phyloP scores from a whole-genome alignment of 108 stramenopile species.

The Schizochytrium sp. region DNA sequence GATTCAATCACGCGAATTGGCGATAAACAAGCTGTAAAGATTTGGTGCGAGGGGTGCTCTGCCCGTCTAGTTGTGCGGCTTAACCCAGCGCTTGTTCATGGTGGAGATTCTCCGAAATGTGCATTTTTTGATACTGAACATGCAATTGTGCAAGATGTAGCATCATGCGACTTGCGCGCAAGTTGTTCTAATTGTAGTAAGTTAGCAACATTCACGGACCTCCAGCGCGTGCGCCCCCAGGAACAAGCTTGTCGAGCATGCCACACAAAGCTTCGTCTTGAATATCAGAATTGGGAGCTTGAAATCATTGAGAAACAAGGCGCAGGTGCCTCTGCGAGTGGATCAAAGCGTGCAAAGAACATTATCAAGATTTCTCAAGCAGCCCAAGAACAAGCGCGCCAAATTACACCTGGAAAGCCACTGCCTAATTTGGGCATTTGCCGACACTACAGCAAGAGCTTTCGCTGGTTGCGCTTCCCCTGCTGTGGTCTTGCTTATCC shows the following conservation, averaged over 20 bases:
- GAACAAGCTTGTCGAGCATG: background rate
- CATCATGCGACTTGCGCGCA: background rate
- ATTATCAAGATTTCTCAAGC: background rate
- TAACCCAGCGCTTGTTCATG: constrained; percentile 29
- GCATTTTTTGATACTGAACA: constrained; percentile 17
- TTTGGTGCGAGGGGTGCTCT: constrained; percentile 37
- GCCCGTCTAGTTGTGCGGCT: constrained; percentile 9
- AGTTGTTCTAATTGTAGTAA: constrained; percentile 1
- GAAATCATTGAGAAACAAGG: background rate
- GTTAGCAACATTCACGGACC: background rate
- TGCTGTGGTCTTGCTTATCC: constrained; percentile 57
- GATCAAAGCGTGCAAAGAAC: background rate
- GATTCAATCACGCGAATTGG: constrained; percentile 2
- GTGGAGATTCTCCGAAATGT: background rate
- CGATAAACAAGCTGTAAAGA: background rate
- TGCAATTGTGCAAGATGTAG: constrained; percentile 1
- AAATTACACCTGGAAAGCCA: constrained; percentile 24
- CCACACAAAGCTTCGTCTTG: background rate
- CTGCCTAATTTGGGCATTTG: constrained; percentile 35
- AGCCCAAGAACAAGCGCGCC: background rate
- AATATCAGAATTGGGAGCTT: constrained; percentile 7
- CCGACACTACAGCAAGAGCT: constrained; percentile 41
- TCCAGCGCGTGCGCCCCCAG: constrained; percentile 4
- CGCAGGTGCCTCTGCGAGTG: background rate
- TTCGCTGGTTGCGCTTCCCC: constrained; percentile 55